phyloP scores from a whole-genome alignment of 192 early-diverging fungal species.

The Kappamyces sp. region DNA sequence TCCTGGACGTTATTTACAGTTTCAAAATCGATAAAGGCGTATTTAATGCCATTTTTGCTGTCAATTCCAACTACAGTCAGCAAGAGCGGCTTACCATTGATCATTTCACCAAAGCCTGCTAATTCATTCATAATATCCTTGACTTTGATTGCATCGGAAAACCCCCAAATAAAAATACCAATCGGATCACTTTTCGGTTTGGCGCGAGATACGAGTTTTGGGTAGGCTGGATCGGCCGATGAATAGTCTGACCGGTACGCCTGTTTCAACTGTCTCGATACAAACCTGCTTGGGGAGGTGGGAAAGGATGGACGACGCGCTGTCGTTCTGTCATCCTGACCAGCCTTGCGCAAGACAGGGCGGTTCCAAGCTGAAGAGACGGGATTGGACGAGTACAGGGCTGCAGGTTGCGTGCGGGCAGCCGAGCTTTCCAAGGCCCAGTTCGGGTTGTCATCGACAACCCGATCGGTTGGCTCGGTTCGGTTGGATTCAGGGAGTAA shows the following conservation, averaged over 20 bases:
- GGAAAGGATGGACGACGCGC: conserved; percentile 3
- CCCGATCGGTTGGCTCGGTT: too few species aligned
- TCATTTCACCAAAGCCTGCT: neutral
- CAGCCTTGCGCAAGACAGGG: too few species aligned
- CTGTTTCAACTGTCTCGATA: conserved; percentile 1
- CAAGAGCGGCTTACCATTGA: conserved; percentile 7
- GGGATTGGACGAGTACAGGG: too few species aligned
- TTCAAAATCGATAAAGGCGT: conserved; percentile 10
- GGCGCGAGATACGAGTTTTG: neutral
- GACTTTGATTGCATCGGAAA: conserved; percentile 2
- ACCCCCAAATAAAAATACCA: conserved; percentile 14
- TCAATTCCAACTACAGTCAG: conserved; percentile 8
- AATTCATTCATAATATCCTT: conserved; percentile 11
- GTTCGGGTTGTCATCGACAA: too few species aligned
- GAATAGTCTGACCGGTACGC: neutral
- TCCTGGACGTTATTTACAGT: neutral
- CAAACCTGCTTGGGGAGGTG: conserved; percentile 3
- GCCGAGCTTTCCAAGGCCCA: too few species aligned
- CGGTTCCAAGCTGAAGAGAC: too few species aligned
- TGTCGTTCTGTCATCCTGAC: too few species aligned
- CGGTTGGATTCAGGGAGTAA: too few species aligned
- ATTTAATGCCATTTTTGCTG: conserved; percentile 3
- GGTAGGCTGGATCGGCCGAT: neutral
- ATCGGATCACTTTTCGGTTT: neutral
- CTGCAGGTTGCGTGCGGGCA: too few species aligned